Evolutionary conservation across 345 rosid species (phyloP).

Genomic region (Lumnitzera racemosa): DNA sequence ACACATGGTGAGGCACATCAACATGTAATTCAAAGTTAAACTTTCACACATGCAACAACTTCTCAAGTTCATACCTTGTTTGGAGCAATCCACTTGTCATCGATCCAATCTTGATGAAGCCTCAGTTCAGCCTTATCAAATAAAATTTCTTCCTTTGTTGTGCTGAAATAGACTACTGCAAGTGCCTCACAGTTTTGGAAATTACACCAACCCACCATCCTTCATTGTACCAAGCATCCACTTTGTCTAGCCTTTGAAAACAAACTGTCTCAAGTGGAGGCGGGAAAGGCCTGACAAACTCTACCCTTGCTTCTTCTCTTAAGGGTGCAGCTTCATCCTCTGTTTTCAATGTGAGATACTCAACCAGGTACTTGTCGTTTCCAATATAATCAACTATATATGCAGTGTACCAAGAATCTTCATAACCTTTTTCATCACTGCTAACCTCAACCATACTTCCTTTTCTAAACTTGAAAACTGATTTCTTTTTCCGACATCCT

Average conservation of each 20-base stretch:
- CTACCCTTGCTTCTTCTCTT: conserved; percentile 25
- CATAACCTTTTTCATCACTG: conserved; percentile 46
- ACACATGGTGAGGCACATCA: too few species aligned
- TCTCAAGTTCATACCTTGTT: conserved; percentile 26
- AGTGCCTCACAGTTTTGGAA: conserved; percentile 18
- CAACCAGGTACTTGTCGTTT: conserved; percentile 31
- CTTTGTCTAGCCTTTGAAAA: conserved; percentile 29
- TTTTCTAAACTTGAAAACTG: conserved; percentile 12
- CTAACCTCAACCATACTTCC: conserved; percentile 41
- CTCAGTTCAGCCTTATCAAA: conserved; percentile 31
- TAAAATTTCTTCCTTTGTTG: conserved; percentile 23
- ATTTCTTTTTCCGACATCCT: conserved; percentile 6
- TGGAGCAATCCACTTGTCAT: conserved; percentile 36
- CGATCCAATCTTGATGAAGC: conserved; percentile 45
- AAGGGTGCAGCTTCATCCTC: conserved; percentile 38
- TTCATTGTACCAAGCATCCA: conserved; percentile 54
- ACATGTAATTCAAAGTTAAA: too few species aligned
- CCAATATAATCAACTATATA: conserved; percentile 27
- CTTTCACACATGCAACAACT: background rate
- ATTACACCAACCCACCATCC: conserved; percentile 62
- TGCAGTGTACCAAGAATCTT: conserved; percentile 57
- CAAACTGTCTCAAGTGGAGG: conserved; percentile 18
- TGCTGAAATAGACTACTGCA: conserved; percentile 35
- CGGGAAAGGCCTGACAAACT: conserved; percentile 45
- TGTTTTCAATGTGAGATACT: conserved; percentile 34